A percentile compares a stretch with the other conserved stretches of the same genome.
These are phyloP conservation scores for Penicillium sp. DNA, from an alignment of 2,329 filamentous ascomycete species.

Conservation along the genomic window DNA sequence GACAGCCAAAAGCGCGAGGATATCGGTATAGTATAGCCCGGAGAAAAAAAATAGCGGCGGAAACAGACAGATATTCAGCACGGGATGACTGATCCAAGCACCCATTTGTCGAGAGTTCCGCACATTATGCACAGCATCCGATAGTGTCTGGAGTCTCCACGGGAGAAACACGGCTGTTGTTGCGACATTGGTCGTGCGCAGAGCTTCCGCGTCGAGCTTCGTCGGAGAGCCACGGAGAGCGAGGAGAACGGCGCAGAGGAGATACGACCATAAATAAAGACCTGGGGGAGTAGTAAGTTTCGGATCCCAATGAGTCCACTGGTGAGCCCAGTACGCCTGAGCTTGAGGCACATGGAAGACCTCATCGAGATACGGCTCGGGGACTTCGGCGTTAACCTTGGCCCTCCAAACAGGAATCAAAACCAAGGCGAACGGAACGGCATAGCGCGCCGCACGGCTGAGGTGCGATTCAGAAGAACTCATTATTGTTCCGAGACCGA, in stretches of 20 bases:
- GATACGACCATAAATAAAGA: slow-evolving; percentile 61
- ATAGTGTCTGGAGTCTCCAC: slow-evolving; percentile 52
- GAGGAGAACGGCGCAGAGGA: slow-evolving; percentile 25
- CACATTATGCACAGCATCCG: slow-evolving; percentile 47
- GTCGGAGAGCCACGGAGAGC: slow-evolving; percentile 29
- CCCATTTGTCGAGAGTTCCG: slow-evolving; percentile 29
- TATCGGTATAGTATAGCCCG: slow-evolving; percentile 90
- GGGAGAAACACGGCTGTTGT: slow-evolving; percentile 40
- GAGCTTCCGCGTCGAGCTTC: slow-evolving; percentile 32
- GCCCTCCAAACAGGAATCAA: slow-evolving; percentile 42
- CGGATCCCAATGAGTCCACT: slow-evolving; percentile 80
- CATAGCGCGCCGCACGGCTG: slow-evolving; percentile 37
- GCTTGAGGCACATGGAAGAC: slow-evolving; percentile 77
- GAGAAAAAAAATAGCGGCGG: slow-evolving; percentile 96
- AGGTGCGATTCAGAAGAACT: slow-evolving; percentile 31
- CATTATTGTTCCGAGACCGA: slow-evolving; percentile 24
- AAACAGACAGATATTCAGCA: slow-evolving; percentile 78
- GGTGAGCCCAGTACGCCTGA: slow-evolving; percentile 75
- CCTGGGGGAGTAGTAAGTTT: slow-evolving; percentile 97
- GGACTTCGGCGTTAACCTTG: slow-evolving; percentile 49
- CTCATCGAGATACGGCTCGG: slow-evolving; percentile 59
- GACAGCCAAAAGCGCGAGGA: slow-evolving; percentile 75
- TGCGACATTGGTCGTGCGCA: slow-evolving; percentile 40
- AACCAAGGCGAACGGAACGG: slow-evolving; percentile 35
- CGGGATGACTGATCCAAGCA: slow-evolving; percentile 44